Evolutionary conservation across 129 eudicot genomes (phyloP).

Genomic region (Flaveria trinervia): DNA sequence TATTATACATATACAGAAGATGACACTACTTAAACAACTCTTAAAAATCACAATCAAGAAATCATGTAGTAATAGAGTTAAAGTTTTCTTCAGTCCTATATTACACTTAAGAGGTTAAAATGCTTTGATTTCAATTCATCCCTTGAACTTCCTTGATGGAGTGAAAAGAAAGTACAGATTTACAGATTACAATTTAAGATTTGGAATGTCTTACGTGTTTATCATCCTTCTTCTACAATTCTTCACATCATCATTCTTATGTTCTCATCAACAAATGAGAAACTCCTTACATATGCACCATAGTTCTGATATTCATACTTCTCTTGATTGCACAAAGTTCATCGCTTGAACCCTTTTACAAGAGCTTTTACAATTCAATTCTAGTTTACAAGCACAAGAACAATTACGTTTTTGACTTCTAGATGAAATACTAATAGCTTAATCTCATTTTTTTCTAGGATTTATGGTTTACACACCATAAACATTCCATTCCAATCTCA

Average conservation of each 20-base stretch:
- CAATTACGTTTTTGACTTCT: neutral
- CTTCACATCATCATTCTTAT: neutral
- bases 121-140: neutral
- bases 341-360: neutral
- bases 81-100: no score
- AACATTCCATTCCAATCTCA: slow-evolving; percentile 1
- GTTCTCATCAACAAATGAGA: neutral
- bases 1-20: no score
- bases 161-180: neutral
- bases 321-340: neutral
- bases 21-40: no score
- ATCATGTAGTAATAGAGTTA: no score
- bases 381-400: neutral
- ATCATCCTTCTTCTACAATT: neutral
- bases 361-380: neutral
- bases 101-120: neutral
- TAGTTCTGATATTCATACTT: neutral
- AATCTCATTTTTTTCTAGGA: neutral
- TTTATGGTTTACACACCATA: neutral
- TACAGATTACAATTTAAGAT: neutral
- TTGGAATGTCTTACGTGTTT: neutral
- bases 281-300: neutral
- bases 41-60: no score
- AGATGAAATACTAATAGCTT: neutral
- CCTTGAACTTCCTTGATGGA: neutral